Conservation (phyloP, 352 stramenopile genomes). For the Phytophthora foliorum region DNA sequence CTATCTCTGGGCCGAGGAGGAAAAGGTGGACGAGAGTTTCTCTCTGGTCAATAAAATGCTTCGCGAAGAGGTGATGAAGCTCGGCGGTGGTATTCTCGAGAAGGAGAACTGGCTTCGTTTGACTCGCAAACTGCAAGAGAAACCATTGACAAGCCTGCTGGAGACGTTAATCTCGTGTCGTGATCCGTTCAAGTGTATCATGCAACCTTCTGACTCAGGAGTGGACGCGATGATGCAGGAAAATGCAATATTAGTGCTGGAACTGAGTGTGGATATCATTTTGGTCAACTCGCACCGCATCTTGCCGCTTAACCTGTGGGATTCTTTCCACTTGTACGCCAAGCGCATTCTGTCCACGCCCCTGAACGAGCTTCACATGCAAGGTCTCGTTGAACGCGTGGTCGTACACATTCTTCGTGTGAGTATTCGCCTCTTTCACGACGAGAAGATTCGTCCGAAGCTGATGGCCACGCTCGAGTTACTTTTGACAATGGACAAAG, state of each 20-base stretch:
- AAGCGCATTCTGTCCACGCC: constrained; percentile 81
- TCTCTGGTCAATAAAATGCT: constrained; percentile 85
- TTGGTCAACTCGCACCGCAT: constrained; percentile 88
- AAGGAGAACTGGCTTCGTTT: constrained; percentile 91
- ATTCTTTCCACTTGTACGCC: constrained; percentile 84
- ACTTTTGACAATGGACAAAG: constrained; percentile 80
- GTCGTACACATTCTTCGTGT: constrained; percentile 89
- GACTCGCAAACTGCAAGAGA: constrained; percentile 78
- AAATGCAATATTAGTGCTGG: constrained; percentile 89
- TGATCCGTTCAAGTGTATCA: constrained; percentile 83
- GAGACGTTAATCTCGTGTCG: constrained; percentile 81
- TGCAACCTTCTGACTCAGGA: constrained; percentile 58
- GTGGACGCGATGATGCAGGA: constrained; percentile 91
- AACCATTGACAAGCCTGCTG: constrained; percentile 68
- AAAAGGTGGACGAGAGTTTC: constrained; percentile 83
- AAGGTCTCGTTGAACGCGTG: constrained; percentile 82
- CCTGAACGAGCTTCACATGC: constrained; percentile 79
- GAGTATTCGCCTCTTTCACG: constrained; percentile 89
- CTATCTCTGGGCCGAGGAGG: constrained; percentile 87
- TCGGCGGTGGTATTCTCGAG: constrained; percentile 81
- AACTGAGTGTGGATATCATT: constrained; percentile 87
- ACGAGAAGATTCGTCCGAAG: constrained; percentile 83
- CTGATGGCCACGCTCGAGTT: constrained; percentile 84
- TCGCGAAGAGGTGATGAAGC: constrained; percentile 73
- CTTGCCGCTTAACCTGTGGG: constrained; percentile 76